Evolutionary conservation across 2,329 filamentous ascomycete genomes (phyloP), one percentile per base, ranked within the genome.

Genomic region (Stemphylium vesicarium): DNA sequence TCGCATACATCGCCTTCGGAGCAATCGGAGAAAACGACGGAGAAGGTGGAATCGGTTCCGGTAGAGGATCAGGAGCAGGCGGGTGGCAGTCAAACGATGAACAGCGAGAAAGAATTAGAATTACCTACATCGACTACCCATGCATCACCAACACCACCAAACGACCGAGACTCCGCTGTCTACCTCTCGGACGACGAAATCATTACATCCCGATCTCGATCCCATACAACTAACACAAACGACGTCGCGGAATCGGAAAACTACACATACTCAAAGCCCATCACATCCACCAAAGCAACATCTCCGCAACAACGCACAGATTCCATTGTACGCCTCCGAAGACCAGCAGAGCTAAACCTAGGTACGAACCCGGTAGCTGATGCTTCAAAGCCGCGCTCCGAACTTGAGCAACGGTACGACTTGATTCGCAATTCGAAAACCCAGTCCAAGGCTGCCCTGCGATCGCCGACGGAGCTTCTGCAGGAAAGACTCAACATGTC

Each of bases 381-480:
- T 10, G 10, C 54, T 2, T 36, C 55, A 12, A 69, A 65, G 49
- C 67, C 69, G 8, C 63, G 63, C 44, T 70, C 71, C 4, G 70
- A 74, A 44, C 70, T 74, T 18, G 70, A 74, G 33, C 50, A 64
- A 45, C 68, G 70, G 1, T 68, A 63, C 48, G 69, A 69, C 16
- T 24, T 73, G 8, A 69, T 74, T 22, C 69, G 70, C 6, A 72
- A 73, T 40, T 72, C 70, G 8, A 64, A 64, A 24, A 68, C 68
- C 4, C 65, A 64, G 15, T 64, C 62, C 0, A 70, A 66, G 56
- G 70, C 68, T 2, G 62, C 69, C 1, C 48, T 74, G 13, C 65
- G 68, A 4, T 74, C 72, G 2, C 70, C 72, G 1, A 73, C 71
- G n/a, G 56, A 68, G 36, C 61, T 74, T 0, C 49, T 74, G 0